A percentile compares a stretch with the other conserved stretches of the same genome.
phyloP scores from a whole-genome alignment of 352 stramenopile species.

The Phytophthora niederhauseri region DNA sequence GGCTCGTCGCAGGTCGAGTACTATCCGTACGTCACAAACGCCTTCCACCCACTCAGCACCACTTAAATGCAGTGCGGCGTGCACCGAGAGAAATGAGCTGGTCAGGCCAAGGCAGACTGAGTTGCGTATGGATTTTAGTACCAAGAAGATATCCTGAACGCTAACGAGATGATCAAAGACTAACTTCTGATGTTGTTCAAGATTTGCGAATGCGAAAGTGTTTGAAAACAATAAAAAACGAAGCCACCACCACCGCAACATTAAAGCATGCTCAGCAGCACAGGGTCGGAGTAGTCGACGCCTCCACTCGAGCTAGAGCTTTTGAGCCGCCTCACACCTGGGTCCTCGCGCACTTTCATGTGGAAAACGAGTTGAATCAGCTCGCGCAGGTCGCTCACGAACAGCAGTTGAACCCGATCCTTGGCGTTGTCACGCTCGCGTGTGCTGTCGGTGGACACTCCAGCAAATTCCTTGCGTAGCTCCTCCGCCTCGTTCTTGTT shows the following conservation, averaged over 20 bases:
- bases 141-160: constrained; percentile 3
- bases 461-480: constrained; percentile 64
- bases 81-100: constrained; percentile 8
- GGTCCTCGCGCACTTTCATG: constrained; percentile 59
- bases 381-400: constrained; percentile 72
- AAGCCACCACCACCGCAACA: constrained; percentile 6
- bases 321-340: constrained; percentile 21
- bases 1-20: constrained; percentile 73
- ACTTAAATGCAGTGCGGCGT: constrained; percentile 18
- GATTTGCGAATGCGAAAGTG: constrained; percentile 11
- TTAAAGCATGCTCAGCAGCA: constrained; percentile 61
- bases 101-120: constrained; percentile 1
- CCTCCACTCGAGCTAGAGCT: constrained; percentile 6
- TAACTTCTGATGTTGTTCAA: constrained; percentile 27
- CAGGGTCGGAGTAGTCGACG: constrained; percentile 35
- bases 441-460: constrained; percentile 20
- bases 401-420: constrained; percentile 58
- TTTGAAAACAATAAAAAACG: constrained; percentile 31
- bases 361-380: constrained; percentile 73
- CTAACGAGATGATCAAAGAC: constrained; percentile 21
- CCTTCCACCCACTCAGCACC: constrained; percentile 69
- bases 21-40: constrained; percentile 84
- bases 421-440: constrained; percentile 28
- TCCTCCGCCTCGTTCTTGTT: constrained; percentile 82
- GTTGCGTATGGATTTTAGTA: constrained; percentile 22